A percentile compares a stretch with the other conserved stretches of the same genome.
phyloP scores from a whole-genome alignment of 1,284 basidiomycete genomes.

The Trichosporon faecale region DNA sequence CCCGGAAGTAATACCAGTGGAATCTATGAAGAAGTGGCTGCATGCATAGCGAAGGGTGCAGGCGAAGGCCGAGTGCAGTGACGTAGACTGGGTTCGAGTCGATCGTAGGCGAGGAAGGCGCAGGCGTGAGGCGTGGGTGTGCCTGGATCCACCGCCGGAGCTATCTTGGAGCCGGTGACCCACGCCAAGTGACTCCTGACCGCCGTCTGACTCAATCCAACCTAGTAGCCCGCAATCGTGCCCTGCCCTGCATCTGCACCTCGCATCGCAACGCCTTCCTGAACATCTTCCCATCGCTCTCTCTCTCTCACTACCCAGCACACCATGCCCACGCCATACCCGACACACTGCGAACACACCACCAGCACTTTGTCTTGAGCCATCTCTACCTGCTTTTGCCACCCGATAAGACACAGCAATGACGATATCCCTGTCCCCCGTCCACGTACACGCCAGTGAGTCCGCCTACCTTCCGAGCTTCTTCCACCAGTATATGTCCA shows the following conservation, averaged over 20 bases:
- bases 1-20: background rate
- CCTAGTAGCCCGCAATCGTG: background rate
- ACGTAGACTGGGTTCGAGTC: background rate
- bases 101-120: background rate
- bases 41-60: background rate
- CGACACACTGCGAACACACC: background rate
- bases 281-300: background rate
- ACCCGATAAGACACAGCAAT: background rate
- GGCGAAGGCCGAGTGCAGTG: background rate
- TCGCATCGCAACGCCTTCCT: background rate
- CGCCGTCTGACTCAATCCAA: background rate
- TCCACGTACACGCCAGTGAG: background rate
- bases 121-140: too few species aligned
- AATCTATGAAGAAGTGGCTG: background rate
- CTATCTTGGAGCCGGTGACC: background rate
- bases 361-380: background rate
- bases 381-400: background rate
- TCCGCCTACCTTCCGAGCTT: background rate
- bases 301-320: background rate
- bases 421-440: slow-evolving; percentile 2
- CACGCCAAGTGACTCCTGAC: background rate
- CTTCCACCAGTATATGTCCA: background rate
- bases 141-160: background rate
- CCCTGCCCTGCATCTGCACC: background rate
- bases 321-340: background rate